Base-by-base conservation (phyloP, 345 rosid genomes). In the Aethionema arabicum region DNA sequence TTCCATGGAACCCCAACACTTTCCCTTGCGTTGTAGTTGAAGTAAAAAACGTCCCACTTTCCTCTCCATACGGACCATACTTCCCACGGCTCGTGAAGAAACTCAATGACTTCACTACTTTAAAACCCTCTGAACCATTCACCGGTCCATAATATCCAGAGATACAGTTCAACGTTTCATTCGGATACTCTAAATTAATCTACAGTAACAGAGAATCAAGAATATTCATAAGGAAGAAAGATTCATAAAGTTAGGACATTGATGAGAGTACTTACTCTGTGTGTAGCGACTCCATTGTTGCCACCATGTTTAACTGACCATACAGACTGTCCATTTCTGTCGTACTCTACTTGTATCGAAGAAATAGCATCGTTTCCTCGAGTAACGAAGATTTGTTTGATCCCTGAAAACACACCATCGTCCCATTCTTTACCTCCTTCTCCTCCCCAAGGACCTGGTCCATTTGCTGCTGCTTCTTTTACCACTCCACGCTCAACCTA, bases 371-470 rank as follows among this genome's bases (percentile, higher is more conserved):
- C 85, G 44, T 72, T 59, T 32, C 62, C 67, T 75, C 82, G 82
- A 5, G 91, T 83, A 27, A 88, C 67, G 68, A 76, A 79, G 63
- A 88, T 85, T 77, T 85, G 96, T 42, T 70, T 86, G 58, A 88
- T 82, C 68, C 98, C 96, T 11, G 95, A 80, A 71, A 69, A 88
- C 2, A 86, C 96, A 14, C 98, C 98, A 67, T 91, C 98, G 54
- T 91, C 98, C 98, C 96, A 91, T 7, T 80, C 66, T 59, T 69
- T 81, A 11, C 96, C 96, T 64, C 88, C 85, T 27, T 85, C 77
- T 7, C 96, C 96, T 66, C 98, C 98, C 96, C 98, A 86, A 3
- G 96, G 98, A 52, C 98, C 98, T 2, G 96, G 87, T 42, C 95
- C 98, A 3, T 69, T 75, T 4, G 96, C 84, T 51, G 85, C 77